These are phyloP conservation scores for Colletotrichum karsti DNA, from an alignment of 2,329 filamentous ascomycete species.

Conservation along the genomic window DNA sequence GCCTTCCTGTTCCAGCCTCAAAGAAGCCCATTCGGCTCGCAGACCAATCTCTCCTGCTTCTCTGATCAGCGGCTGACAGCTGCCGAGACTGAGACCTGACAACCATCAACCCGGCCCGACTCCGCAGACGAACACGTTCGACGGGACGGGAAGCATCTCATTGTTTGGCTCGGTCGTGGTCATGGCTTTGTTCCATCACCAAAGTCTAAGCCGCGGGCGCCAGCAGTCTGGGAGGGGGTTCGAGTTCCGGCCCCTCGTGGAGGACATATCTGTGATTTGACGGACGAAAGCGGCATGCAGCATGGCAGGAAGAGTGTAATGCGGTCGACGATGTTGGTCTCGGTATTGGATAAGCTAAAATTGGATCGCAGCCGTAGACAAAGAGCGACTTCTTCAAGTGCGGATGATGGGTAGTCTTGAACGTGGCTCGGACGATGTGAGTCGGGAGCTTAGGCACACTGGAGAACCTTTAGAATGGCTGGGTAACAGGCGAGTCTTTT, in stretches of 20 bases:
- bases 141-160: not conserved
- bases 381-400: too few relatives aligned
- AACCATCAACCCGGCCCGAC: not conserved
- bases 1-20: slow-evolving; percentile 3
- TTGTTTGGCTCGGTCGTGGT: not conserved
- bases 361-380: too few relatives aligned
- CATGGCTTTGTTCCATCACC: not conserved
- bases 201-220: not conserved
- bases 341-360: too few relatives aligned
- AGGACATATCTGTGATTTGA: not conserved
- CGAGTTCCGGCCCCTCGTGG: not conserved
- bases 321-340: not conserved
- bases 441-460: not conserved
- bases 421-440: not conserved
- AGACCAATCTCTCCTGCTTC: not conserved
- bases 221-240: not conserved
- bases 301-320: too few relatives aligned
- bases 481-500: slow-evolving; percentile 27
- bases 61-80: not conserved
- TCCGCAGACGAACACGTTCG: not conserved
- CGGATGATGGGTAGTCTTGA: not conserved
- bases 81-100: not conserved
- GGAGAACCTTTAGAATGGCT: slow-evolving; percentile 11
- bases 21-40: not conserved
- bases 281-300: not conserved